These are phyloP conservation scores for Epicoccum nigrum DNA, from an alignment of 2,329 filamentous ascomycete genomes.

Conservation along the genomic window DNA sequence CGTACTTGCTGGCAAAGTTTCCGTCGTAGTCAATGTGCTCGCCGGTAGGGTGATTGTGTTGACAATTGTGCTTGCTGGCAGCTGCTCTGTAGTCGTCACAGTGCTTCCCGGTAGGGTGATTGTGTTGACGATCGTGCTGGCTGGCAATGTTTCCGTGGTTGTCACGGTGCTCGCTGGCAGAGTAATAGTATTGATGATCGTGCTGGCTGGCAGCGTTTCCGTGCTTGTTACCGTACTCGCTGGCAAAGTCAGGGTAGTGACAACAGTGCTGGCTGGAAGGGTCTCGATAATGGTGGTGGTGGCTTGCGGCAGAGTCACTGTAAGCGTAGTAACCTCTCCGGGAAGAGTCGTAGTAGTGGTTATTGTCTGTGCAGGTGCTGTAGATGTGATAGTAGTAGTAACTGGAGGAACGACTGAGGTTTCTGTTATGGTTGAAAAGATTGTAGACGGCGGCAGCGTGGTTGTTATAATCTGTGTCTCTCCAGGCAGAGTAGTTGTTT, in stretches of 20 bases:
- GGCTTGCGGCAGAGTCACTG: background rate
- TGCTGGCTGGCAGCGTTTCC: conserved; percentile 24
- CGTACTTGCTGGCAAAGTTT: conserved; percentile 30
- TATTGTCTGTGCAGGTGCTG: background rate
- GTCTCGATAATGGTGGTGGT: conserved; percentile 1
- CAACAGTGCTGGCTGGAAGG: background rate
- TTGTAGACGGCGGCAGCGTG: conserved; percentile 14
- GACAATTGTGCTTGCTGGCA: conserved; percentile 26
- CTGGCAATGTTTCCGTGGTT: conserved; percentile 22
- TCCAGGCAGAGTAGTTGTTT: conserved; percentile 27
- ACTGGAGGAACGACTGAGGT: conserved; percentile 1
- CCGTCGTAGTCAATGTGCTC: background rate
- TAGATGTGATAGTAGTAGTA: background rate
- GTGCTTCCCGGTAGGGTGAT: conserved; percentile 19
- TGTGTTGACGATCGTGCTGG: conserved; percentile 27
- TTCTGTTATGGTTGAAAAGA: conserved; percentile 6
- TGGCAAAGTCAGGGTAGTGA: conserved; percentile 9
- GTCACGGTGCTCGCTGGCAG: background rate
- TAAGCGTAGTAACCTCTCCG: background rate
- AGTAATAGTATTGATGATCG: conserved; percentile 4
- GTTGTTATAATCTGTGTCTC: conserved; percentile 22
- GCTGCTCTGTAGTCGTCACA: conserved; percentile 15
- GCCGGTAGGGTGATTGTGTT: background rate
- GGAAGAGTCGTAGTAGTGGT: background rate
- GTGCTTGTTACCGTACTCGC: conserved; percentile 21